phyloP scores from a whole-genome alignment of 2,329 filamentous ascomycete genomes.

The Scleromitrula shiraiana region DNA sequence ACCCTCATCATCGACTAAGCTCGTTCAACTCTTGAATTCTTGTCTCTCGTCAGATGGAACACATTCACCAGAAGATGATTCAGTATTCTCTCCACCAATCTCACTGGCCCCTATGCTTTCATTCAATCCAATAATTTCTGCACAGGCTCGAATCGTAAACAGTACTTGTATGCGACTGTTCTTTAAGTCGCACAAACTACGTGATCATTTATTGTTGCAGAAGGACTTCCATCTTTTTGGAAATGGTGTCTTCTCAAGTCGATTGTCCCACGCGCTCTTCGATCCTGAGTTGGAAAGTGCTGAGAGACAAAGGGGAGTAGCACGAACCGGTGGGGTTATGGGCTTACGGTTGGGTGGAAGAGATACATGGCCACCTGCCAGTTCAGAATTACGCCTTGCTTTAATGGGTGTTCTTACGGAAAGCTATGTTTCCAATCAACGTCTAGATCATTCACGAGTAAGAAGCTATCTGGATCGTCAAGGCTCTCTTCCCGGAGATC shows the following conservation, averaged over 20 bases:
- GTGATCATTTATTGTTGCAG: constrained; percentile 65
- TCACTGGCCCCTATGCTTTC: constrained; percentile 59
- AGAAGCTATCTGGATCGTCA: constrained; percentile 25
- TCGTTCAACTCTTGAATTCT: constrained; percentile 19
- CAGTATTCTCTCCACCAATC: constrained; percentile 27
- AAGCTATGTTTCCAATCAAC: constrained; percentile 44
- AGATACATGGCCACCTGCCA: constrained; percentile 85
- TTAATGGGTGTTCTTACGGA: constrained; percentile 80
- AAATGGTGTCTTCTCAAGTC: constrained; percentile 74
- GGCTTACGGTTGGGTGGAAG: constrained; percentile 76
- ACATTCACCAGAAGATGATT: constrained; percentile 9
- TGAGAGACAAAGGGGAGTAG: constrained; percentile 61
- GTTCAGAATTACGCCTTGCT: constrained; percentile 82
- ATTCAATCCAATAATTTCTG: constrained; percentile 63
- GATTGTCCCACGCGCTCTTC: constrained; percentile 76
- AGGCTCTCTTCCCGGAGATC: constrained; percentile 52
- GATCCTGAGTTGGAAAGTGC: constrained; percentile 73
- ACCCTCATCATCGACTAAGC: constrained; percentile 14
- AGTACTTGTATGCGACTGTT: constrained; percentile 68
- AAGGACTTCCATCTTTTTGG: constrained; percentile 76
- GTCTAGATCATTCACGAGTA: constrained; percentile 23
- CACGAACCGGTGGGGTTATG: constrained; percentile 63
- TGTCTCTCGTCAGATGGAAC: constrained; percentile 16
- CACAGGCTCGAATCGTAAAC: constrained; percentile 71
- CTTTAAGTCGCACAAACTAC: constrained; percentile 65